These are phyloP conservation scores for Ganoderma sp. DNA, from an alignment of 1,284 basidiomycete genomes.

Conservation along the genomic window DNA sequence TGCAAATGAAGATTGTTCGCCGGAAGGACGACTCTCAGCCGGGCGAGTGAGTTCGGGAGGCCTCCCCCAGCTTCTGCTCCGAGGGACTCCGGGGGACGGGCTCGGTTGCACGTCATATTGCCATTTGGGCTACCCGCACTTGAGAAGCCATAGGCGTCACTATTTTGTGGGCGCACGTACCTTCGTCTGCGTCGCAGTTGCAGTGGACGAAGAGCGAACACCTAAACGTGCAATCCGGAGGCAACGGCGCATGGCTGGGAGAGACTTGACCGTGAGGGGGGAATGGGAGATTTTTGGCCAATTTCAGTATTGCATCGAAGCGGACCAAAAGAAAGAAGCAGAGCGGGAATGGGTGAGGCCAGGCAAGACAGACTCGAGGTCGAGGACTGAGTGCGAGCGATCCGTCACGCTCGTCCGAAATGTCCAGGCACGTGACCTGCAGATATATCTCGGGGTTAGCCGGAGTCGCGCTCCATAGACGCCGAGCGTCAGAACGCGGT, in stretches of 20 bases:
- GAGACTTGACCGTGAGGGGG: neutral
- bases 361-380: neutral
- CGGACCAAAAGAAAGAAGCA: conserved; percentile 7
- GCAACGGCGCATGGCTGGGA: conserved; percentile 22
- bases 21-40: conserved; percentile 3
- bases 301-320: conserved; percentile 18
- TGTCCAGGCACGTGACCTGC: conserved; percentile 1
- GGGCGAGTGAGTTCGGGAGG: conserved; percentile 12
- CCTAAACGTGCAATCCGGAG: conserved; percentile 26
- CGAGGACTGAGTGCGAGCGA: conserved; percentile 1
- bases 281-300: neutral
- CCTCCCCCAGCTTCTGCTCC: conserved; percentile 22
- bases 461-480: neutral
- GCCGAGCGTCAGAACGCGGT: neutral
- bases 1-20: neutral
- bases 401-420: neutral
- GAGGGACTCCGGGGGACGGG: conserved; percentile 12
- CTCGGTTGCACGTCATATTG: conserved; percentile 10
- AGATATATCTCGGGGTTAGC: neutral
- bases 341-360: neutral
- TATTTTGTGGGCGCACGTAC: conserved; percentile 11
- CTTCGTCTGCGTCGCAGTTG: conserved; percentile 24
- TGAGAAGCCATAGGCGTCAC: neutral
- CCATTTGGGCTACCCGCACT: conserved; percentile 17
- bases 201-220: conserved; percentile 26